phyloP scores from a whole-genome alignment of 106 monocot genomes.

The Iris macrosiphon region DNA sequence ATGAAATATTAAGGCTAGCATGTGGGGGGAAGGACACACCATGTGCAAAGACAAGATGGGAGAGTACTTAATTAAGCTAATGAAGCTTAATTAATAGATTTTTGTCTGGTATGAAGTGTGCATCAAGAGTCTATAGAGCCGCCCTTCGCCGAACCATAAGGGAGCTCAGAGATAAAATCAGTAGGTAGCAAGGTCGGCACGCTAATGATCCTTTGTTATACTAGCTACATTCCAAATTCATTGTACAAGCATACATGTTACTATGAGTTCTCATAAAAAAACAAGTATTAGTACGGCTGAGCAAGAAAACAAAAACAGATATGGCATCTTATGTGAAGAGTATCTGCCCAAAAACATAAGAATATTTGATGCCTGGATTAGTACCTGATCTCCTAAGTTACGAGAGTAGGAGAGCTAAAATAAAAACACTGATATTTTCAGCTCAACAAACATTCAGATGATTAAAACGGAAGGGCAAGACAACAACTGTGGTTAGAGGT shows the following conservation, averaged over 20 bases:
- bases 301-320: constrained; percentile 4
- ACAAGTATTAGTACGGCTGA: too few species aligned
- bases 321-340: not conserved
- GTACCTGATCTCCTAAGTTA: not conserved
- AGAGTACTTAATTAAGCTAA: not conserved
- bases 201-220: not conserved
- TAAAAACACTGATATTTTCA: not conserved
- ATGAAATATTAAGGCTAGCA: too few species aligned
- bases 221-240: constrained; percentile 6
- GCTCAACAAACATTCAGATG: too few species aligned
- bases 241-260: too few species aligned
- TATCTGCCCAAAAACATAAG: not conserved
- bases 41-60: not conserved
- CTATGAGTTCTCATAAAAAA: too few species aligned
- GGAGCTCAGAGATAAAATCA: not conserved
- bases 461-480: too few species aligned
- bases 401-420: too few species aligned
- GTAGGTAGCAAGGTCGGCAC: constrained; percentile 1
- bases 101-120: not conserved
- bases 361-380: constrained; percentile 3
- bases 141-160: not conserved
- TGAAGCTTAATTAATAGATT: not conserved
- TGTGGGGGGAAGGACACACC: not conserved
- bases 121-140: not conserved
- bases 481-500: too few species aligned